Base-by-base conservation (phyloP, 352 stramenopile genomes). In the Thalassiosira mediterranea region DNA sequence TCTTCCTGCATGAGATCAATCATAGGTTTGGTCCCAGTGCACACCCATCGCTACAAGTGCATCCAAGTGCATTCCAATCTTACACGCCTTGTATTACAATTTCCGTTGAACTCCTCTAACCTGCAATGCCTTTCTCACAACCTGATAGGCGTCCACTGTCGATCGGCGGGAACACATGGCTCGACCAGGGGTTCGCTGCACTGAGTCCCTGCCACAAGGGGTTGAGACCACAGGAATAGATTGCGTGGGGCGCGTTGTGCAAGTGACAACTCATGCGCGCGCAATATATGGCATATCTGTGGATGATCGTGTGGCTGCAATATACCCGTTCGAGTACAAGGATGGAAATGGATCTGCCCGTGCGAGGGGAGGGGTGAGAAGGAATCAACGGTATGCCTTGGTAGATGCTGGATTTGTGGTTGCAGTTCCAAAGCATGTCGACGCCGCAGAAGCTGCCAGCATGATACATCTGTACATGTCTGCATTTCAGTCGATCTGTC, bases 261-360 rank as follows among this genome's bases (percentile, higher is more conserved):
- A 76, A 56, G 31, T 73, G 7, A 69, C 58, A 1, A 81, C 65
- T 25, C 64, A 75, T 49, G 62, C 64, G 19, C 64, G 64, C 15
- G 72, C 72, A 7, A 48, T 75, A 44, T 66, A 81, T 68, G 73
- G 73, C 13, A 63, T 82, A 10, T 40, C 19, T 21, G 60, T 76
- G 3, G 72, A 81, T 42, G 72, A 81, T 62, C 51, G 73, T 26
- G 68, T 82, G 1, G 73, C 73, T 4, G 73, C 73, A 13, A 59
- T 82, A 7, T 82, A 68, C 60, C 73, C 73, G 8, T 82, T 82
- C 52, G 59, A 70, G 17, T 82, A 82, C 47, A 72, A 64, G 21
- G 52, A 69, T 47, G 32, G 28, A 47, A 34, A 26, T 1, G 54
- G 28, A 32, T n/a, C n/a, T n/a, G n/a, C n/a, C n/a, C n/a, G n/a